These are phyloP conservation scores for Fusarium acutatum DNA, from an alignment of 2,329 filamentous ascomycete genomes.

Conservation along the genomic window DNA sequence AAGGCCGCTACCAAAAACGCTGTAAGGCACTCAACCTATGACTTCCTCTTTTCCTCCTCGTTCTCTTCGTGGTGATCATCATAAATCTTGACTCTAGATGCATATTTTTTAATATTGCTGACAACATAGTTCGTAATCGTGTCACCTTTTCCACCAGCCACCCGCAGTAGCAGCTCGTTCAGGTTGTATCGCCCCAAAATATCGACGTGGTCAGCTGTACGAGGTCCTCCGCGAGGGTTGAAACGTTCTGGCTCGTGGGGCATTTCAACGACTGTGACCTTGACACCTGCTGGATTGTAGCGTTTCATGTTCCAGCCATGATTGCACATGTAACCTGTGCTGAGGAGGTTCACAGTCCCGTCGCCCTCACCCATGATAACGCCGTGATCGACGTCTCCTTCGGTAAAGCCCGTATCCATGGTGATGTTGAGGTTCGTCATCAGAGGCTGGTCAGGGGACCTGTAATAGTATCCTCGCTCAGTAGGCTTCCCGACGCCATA, in stretches of 20 bases:
- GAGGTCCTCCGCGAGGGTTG: constrained; percentile 77
- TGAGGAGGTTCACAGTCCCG: constrained; percentile 93
- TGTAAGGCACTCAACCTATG: constrained; percentile 27
- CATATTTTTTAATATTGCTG: constrained; percentile 84
- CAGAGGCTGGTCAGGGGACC: constrained; percentile 69
- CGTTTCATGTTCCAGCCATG: constrained; percentile 93
- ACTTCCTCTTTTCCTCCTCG: constrained; percentile 49
- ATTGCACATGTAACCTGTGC: constrained; percentile 95
- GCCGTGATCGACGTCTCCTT: constrained; percentile 77
- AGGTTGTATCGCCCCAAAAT: constrained; percentile 88
- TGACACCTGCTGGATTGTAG: constrained; percentile 86
- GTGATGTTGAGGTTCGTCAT: constrained; percentile 77
- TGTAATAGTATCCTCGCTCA: constrained; percentile 92
- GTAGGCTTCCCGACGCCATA: constrained; percentile 95
- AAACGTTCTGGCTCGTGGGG: constrained; percentile 94
- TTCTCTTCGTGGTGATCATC: constrained; percentile 68
- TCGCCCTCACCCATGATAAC: constrained; percentile 97
- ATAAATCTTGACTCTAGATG: constrained; percentile 82
- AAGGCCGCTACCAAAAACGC: neutral
- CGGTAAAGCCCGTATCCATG: constrained; percentile 72
- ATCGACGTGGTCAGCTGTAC: constrained; percentile 91
- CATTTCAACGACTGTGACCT: constrained; percentile 93
- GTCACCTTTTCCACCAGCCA: constrained; percentile 86
- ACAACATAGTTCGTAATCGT: constrained; percentile 79
- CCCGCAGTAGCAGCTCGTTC: constrained; percentile 87